These are phyloP conservation scores for Ceratobasidium sp. DNA, from an alignment of 1,284 basidiomycete species.

Conservation along the genomic window DNA sequence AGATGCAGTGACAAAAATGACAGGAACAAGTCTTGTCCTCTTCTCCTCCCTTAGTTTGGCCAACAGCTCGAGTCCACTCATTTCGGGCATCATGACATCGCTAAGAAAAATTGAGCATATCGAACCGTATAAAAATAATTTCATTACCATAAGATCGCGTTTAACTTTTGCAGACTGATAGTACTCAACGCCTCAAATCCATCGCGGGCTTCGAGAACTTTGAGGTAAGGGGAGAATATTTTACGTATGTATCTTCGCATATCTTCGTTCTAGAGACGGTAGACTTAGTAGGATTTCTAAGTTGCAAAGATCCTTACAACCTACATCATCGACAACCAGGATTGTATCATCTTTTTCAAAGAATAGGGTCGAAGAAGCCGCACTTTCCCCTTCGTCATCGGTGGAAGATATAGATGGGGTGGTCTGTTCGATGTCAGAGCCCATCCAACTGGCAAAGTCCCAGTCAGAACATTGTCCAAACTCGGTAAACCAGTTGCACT, in stretches of 20 bases:
- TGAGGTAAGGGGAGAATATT: constrained; percentile 41
- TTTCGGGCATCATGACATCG: constrained; percentile 30
- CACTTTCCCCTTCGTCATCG: constrained; percentile 44
- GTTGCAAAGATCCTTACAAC: not conserved
- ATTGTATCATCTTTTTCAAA: constrained; percentile 46
- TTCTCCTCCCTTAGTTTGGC: constrained; percentile 9
- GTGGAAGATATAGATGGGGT: constrained; percentile 41
- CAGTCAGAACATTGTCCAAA: not conserved
- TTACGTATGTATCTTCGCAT: constrained; percentile 43
- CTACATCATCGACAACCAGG: constrained; percentile 42
- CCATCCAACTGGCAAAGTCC: constrained; percentile 45
- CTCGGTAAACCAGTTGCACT: not conserved
- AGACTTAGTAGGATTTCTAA: not conserved
- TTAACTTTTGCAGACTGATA: not conserved
- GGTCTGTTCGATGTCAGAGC: constrained; percentile 30
- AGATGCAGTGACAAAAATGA: constrained; percentile 47
- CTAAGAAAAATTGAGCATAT: not conserved
- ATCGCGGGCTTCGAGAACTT: constrained; percentile 24
- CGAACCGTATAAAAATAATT: not conserved
- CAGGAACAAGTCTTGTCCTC: constrained; percentile 45
- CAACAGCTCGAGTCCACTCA: constrained; percentile 20
- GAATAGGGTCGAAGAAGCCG: constrained; percentile 42
- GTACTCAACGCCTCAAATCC: constrained; percentile 9
- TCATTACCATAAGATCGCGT: constrained; percentile 12
- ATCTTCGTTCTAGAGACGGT: constrained; percentile 16